Evolutionary conservation across 1,284 basidiomycete species (phyloP).

Genomic region (Grifola frondosa): DNA sequence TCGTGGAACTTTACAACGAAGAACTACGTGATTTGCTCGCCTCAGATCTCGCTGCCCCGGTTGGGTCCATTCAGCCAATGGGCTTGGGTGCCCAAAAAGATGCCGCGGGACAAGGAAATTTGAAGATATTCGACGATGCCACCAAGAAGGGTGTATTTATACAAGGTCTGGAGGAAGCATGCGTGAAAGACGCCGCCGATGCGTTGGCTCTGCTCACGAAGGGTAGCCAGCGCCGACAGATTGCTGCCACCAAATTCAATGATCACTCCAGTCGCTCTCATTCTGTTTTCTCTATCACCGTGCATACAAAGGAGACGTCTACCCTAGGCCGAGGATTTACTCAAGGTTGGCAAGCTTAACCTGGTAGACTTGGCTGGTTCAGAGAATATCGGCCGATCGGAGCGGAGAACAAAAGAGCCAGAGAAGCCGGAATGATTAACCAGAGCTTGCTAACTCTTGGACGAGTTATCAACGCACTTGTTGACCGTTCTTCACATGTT

Average conservation of each 20-base stretch:
- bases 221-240: conserved; percentile 89
- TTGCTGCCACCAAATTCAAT: conserved; percentile 97
- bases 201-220: conserved; percentile 85
- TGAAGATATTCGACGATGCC: conserved; percentile 93
- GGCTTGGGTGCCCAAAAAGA: conserved; percentile 52
- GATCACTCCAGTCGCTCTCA: conserved; percentile 97
- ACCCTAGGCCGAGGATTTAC: conserved; percentile 81
- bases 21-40: conserved; percentile 94
- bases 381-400: conserved; percentile 95
- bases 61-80: conserved; percentile 68
- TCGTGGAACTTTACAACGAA: conserved; percentile 98
- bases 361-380: conserved; percentile 97
- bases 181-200: conserved; percentile 82
- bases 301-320: conserved; percentile 87
- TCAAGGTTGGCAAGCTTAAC: conserved; percentile 95
- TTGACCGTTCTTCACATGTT: conserved; percentile 89
- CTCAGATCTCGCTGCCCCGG: conserved; percentile 64
- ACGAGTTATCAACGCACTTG: conserved; percentile 94
- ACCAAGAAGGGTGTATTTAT: conserved; percentile 88
- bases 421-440: conserved; percentile 99
- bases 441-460: conserved; percentile 96
- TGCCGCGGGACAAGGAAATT: conserved; percentile 43
- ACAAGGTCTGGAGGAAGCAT: conserved; percentile 91
- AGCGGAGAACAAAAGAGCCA: conserved; percentile 91
- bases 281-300: conserved; percentile 96